Conservation (phyloP, 1,284 basidiomycete species). For the Pseudomicrostroma phylloplanum region DNA sequence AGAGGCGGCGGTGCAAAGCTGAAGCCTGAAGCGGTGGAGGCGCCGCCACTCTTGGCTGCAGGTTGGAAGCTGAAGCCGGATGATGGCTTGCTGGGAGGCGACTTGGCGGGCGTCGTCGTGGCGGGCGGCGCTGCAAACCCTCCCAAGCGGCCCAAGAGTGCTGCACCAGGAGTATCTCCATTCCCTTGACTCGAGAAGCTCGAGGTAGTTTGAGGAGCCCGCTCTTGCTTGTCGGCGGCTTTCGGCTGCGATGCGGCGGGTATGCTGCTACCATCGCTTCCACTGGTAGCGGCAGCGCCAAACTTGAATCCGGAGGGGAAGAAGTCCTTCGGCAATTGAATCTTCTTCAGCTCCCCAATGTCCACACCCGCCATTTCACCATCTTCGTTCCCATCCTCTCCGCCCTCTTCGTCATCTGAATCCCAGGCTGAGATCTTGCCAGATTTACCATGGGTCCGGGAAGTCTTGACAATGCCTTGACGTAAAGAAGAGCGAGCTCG, state of each 20-base stretch:
- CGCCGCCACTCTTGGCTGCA: conserved; percentile 6
- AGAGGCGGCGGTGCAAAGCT: conserved; percentile 17
- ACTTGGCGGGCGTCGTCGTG: conserved; percentile 21
- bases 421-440: conserved; percentile 42
- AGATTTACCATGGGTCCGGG: conserved; percentile 38
- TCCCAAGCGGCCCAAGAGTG: conserved; percentile 26
- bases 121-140: conserved; percentile 22
- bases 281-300: conserved; percentile 13
- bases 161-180: conserved; percentile 10
- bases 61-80: conserved; percentile 13
- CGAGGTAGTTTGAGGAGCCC: background rate
- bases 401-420: conserved; percentile 36
- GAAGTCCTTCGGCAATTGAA: conserved; percentile 41
- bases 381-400: conserved; percentile 24
- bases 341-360: conserved; percentile 41
- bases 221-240: conserved; percentile 8
- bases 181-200: background rate
- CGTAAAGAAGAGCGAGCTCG: conserved; percentile 32
- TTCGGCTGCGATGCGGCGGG: background rate
- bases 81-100: conserved; percentile 12
- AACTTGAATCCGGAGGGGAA: conserved; percentile 45
- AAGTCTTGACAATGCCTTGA: conserved; percentile 38
- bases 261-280: background rate
- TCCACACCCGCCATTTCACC: background rate
- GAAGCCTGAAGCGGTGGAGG: conserved; percentile 19